A percentile compares a stretch with the other conserved stretches of the same genome.
Conservation (phyloP, 2,329 filamentous ascomycete genomes). For the Fusarium sp. region DNA sequence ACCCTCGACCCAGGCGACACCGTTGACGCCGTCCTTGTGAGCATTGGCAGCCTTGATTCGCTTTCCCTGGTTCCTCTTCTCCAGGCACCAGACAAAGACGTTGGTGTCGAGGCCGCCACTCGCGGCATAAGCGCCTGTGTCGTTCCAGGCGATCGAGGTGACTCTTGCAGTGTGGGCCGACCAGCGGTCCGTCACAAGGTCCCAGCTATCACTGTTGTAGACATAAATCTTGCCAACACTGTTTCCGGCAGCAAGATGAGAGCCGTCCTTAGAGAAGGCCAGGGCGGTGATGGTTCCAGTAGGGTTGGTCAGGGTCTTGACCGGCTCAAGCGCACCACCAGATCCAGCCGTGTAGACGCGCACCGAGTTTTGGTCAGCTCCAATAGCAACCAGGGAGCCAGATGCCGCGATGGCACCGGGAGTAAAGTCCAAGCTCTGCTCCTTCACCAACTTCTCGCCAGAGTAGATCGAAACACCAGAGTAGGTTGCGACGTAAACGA, state of each 20-base stretch:
- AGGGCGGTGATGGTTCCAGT: constrained; percentile 81
- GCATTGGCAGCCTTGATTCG: constrained; percentile 87
- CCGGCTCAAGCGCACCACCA: constrained; percentile 64
- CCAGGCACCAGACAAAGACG: constrained; percentile 90
- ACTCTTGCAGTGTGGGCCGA: constrained; percentile 71
- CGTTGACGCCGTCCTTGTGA: constrained; percentile 95
- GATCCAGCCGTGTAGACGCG: constrained; percentile 75
- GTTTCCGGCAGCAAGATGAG: constrained; percentile 84
- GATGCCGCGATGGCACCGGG: constrained; percentile 79
- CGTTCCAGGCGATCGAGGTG: constrained; percentile 78
- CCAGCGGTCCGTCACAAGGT: constrained; percentile 81
- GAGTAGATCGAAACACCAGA: constrained; percentile 65
- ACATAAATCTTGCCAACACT: constrained; percentile 88
- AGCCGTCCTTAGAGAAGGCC: constrained; percentile 84
- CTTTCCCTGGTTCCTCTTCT: constrained; percentile 81
- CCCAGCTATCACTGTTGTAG: constrained; percentile 72
- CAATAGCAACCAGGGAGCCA: constrained; percentile 78
- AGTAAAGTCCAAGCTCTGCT: constrained; percentile 69
- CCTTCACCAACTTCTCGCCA: constrained; percentile 70
- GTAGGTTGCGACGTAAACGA: constrained; percentile 69
- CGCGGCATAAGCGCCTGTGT: constrained; percentile 79
- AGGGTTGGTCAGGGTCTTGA: constrained; percentile 72
- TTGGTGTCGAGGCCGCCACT: constrained; percentile 93
- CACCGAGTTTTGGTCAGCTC: constrained; percentile 78
- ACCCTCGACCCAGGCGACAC: constrained; percentile 81